Evolutionary conservation across 805 yeast genomes (phyloP).

Genomic region (Zygosaccharomyces kombuchaensis): DNA sequence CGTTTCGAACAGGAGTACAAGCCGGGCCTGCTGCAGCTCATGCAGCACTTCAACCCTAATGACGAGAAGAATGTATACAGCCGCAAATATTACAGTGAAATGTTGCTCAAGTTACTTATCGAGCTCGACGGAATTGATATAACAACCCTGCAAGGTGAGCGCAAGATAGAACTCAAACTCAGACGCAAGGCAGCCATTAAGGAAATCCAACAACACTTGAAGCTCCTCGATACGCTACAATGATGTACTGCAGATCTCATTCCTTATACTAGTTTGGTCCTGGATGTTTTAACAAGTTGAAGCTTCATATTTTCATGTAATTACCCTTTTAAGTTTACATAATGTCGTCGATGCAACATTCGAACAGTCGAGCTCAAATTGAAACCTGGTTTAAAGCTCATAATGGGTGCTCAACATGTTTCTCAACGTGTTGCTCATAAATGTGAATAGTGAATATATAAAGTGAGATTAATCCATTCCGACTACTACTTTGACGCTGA

Average conservation of each 20-base stretch:
- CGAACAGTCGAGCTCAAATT: background rate
- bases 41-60: slow-evolving; percentile 19
- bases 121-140: slow-evolving; percentile 60
- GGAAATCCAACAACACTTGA: slow-evolving; percentile 55
- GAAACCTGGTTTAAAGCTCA: background rate
- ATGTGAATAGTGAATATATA: background rate
- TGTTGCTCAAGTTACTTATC: slow-evolving; percentile 60
- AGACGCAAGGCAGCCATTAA: slow-evolving; percentile 58
- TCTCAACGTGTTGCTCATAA: background rate
- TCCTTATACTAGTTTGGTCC: background rate
- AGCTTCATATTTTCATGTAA: background rate
- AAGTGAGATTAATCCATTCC: background rate
- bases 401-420: background rate
- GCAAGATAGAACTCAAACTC: slow-evolving; percentile 46
- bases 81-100: slow-evolving; percentile 59
- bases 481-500: background rate
- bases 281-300: background rate
- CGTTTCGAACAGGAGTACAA: slow-evolving; percentile 29
- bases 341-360: slow-evolving; percentile 1
- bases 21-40: slow-evolving; percentile 19
- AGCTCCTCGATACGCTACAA: slow-evolving; percentile 44
- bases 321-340: slow-evolving; percentile 6
- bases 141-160: slow-evolving; percentile 36
- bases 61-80: slow-evolving; percentile 39
- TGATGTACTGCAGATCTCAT: slow-evolving; percentile 1